These are phyloP conservation scores for Pyrus betulifolia DNA, from an alignment of 306 rosid genomes.

Conservation along the genomic window DNA sequence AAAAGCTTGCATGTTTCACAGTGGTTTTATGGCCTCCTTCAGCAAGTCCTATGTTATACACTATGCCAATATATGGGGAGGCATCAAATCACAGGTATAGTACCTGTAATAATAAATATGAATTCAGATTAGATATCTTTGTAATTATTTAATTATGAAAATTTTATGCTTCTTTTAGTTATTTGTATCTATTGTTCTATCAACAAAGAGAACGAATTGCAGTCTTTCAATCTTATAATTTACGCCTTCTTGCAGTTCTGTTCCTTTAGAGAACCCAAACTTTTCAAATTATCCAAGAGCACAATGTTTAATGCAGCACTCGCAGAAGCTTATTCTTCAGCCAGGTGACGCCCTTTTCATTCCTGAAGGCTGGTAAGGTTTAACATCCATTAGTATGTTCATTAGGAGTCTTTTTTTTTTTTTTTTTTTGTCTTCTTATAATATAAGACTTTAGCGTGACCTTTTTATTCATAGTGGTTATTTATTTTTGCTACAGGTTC, in stretches of 20 bases:
- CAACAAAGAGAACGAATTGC: neutral
- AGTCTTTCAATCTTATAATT: neutral
- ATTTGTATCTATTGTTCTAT: neutral
- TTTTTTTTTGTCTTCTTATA: neutral
- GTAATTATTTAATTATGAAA: neutral
- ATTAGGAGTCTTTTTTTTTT: constrained; percentile 14
- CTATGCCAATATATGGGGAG: constrained; percentile 87
- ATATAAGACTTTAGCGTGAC: neutral
- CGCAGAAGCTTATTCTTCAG: constrained; percentile 66
- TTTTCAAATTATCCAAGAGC: constrained; percentile 75
- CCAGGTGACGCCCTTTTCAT: constrained; percentile 92
- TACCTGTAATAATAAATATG: neutral
- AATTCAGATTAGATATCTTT: neutral
- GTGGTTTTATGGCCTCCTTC: constrained; percentile 95
- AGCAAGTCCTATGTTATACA: constrained; percentile 69
- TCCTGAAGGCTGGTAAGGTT: constrained; percentile 95
- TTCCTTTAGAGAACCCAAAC: constrained; percentile 68
- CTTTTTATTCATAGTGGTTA: neutral
- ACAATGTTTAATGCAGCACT: constrained; percentile 42
- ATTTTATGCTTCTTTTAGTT: neutral
- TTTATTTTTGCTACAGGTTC: constrained; percentile 43
- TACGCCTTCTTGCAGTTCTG: constrained; percentile 44
- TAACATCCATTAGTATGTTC: neutral
- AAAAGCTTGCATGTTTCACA: constrained; percentile 31
- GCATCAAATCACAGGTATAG: constrained; percentile 91